Evolutionary conservation across 2,329 filamentous ascomycete genomes (phyloP), one percentile per base, ranked within the genome.

Genomic region (Mollisiaceae sp.): DNA sequence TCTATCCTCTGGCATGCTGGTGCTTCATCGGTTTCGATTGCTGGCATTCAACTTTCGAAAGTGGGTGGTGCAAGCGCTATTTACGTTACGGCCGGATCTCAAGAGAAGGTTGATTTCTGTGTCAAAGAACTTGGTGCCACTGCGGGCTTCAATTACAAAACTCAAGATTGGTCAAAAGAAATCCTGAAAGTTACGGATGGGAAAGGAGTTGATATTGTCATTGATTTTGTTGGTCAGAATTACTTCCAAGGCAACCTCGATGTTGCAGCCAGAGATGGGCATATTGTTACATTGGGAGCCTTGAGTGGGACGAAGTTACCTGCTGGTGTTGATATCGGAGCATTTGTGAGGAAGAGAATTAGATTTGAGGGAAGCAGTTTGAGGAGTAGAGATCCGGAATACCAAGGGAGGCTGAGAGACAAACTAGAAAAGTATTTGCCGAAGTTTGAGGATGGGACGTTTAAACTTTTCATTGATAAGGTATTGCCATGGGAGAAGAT

Each of bases 1-100:
- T 86, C 85, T 15, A 87, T 94, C 65, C 87, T 98, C 50, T 97
- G 93, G 92, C 94, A 98, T 77, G 94, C 94, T 0, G 94, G 93
- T 58, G 94, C 94, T 1, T 93, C 90, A n/a, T 89, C 89, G 43
- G 94, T 98, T 59, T 91, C 89, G 52, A 94, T 97, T 70, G 87
- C 93, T 0, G 94, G 94, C 0, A 93, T 97, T 73, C 94, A 98
- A 80, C 86, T 98, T 24, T 84, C 88, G 4, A 83, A 81, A 66
- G 84, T 85, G 24, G 88, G 89, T 15, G 88, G 88, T 0, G 93
- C 93, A 0, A 82, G 82, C 2, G 85, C 84, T 8, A 84, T 97
- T 59, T 97, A 89, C 76, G 92, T 92, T 1, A 97, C 94, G 0
- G 91, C 92, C 0, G 89, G 93, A 4, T 87, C 87, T 2, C 86